phyloP scores from a whole-genome alignment of 2,329 filamentous ascomycete genomes.

The Fusarium subtropicale region DNA sequence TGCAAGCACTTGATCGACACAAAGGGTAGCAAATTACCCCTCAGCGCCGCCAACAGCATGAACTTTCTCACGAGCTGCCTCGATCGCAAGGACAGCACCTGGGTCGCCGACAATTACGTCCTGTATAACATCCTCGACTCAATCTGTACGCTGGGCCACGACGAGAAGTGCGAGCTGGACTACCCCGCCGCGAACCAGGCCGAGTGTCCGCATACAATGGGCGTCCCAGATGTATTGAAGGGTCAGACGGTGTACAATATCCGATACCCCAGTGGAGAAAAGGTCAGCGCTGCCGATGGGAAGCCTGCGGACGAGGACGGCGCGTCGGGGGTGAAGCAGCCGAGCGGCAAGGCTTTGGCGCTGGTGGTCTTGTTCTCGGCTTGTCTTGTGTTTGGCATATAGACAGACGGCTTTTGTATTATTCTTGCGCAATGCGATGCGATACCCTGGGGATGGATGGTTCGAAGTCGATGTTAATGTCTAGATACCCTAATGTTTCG shows the following conservation, averaged over 20 bases:
- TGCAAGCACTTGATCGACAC: conserved; percentile 63
- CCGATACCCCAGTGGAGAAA: conserved; percentile 58
- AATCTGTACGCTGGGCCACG: conserved; percentile 58
- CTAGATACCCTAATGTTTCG: conserved; percentile 41
- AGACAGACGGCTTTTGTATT: neutral
- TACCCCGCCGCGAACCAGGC: conserved; percentile 60
- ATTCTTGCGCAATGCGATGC: neutral
- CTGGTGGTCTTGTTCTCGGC: conserved; percentile 31
- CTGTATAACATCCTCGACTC: conserved; percentile 65
- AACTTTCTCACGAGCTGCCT: conserved; percentile 63
- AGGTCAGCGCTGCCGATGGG: conserved; percentile 51
- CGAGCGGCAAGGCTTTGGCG: conserved; percentile 21
- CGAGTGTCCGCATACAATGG: conserved; percentile 57
- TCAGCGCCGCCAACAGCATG: conserved; percentile 64
- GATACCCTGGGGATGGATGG: neutral
- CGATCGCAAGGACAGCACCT: conserved; percentile 52
- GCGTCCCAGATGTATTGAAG: conserved; percentile 52
- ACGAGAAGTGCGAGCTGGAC: conserved; percentile 60
- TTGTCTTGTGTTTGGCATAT: conserved; percentile 23
- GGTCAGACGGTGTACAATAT: conserved; percentile 60
- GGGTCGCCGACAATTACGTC: conserved; percentile 61
- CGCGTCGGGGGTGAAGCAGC: conserved; percentile 1
- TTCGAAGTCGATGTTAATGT: conserved; percentile 24
- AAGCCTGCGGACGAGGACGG: conserved; percentile 25
- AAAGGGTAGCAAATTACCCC: conserved; percentile 53